Evolutionary conservation across 331 rosid species (phyloP), one percentile per base, ranked within the genome.

Genomic region (Saraca asoca): DNA sequence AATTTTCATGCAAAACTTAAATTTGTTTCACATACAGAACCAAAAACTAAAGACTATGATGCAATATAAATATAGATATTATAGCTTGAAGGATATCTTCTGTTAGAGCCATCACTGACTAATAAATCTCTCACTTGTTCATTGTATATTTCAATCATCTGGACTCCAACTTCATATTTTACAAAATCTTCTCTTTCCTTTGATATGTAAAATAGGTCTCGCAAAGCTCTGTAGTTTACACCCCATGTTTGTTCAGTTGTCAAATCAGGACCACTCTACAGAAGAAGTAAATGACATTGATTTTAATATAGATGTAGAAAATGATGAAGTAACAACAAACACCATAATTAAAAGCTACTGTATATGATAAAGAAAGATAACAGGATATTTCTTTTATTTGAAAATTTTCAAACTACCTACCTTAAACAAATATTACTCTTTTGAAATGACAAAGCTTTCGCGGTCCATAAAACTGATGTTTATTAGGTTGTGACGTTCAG

Each of bases 121-220:
- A 94, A 60, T 53, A 94, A 78, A 66, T 94, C 99, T 78, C 99
- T 90, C 80, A 90, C 99, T 90, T 88, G 96, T 78, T 94, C 99
- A 60, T 94, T 94, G 85, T 94, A 94, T 54, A 94, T 94, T 76
- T 94, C 99, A 42, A 94, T 94, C 99, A 94, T 94, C 75, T 94
- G 99, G 33, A 94, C 97, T 11, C 85, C 90, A 66, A 94, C 97
- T 83, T 94, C 99, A 77, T 94, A 94, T 71, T 85, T 90, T 74
- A 86, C 52, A 70, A 88, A 62, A 58, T 66, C 81, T 18, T 45
- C 19, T 72, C 97, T 81, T 41, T 79, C 85, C 75, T 83, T 90
- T 11, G 99, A 83, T 48, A 94, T 81, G 55, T 88, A 73, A 80
- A 94, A 94, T 69, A 94, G 83, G 82, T 94, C 99, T 2, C 90